These are phyloP conservation scores for Solanum chilense DNA, from an alignment of 257 asterid species.

Conservation along the genomic window DNA sequence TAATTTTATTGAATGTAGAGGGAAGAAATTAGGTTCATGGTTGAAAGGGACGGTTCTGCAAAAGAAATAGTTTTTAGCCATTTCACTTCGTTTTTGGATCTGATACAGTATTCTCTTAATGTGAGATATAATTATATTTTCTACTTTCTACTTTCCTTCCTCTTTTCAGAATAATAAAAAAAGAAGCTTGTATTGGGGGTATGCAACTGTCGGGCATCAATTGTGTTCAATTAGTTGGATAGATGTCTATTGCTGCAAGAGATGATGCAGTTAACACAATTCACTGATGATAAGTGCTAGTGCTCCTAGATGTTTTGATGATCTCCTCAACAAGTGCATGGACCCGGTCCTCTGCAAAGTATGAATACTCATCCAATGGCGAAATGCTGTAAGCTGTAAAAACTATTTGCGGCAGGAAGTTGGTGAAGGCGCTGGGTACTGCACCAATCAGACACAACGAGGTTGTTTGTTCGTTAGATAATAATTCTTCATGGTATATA, in stretches of 20 bases:
- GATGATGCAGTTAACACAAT: background rate
- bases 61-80: conserved; percentile 26
- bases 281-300: background rate
- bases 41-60: conserved; percentile 86
- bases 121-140: background rate
- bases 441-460: no score
- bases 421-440: no score
- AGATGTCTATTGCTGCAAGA: no score
- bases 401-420: no score
- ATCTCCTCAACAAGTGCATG: no score
- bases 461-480: no score
- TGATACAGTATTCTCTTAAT: conserved; percentile 13
- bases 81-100: background rate
- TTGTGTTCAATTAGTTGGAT: no score
- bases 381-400: no score
- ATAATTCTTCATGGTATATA: no score
- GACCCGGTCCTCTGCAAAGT: no score
- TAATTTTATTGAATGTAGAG: conserved; percentile 1
- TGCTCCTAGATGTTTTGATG: background rate
- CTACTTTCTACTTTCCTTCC: background rate
- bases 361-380: no score
- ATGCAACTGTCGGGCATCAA: conserved; percentile 37
- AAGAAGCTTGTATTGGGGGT: background rate
- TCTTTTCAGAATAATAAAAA: background rate
- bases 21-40: background rate